Evolutionary conservation across 192 early-diverging fungal genomes (phyloP), one percentile per base, ranked within the genome.

Genomic region (Coemansia sp.): DNA sequence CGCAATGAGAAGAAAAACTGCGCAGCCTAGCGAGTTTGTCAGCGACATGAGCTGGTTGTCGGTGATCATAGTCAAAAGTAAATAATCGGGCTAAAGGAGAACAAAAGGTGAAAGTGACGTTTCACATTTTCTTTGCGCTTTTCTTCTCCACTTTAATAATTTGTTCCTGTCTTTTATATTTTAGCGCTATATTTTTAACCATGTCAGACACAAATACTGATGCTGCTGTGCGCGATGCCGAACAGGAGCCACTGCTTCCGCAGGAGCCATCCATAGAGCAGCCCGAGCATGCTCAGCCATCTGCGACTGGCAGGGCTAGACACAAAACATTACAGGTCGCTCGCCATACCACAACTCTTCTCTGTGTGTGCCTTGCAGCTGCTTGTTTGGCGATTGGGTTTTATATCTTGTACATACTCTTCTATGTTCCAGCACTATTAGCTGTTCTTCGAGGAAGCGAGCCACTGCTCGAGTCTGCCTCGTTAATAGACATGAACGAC

Each of bases 31-130:
- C 51, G 74, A 61, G 59, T 77, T 77, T 16, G 74, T 77, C 29
- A 77, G 59, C 9, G 61, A 37, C 74, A 77, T 77, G 31, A 77
- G 65, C 68, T 77, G 74, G 59, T 59, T 71, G 59, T 77, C 74
- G 21, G 74, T 71, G 49, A 77, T 76, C 74, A 76, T 76, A 17
- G 27, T 50, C 16, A 29, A 29, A 29, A 29, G 27, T 29, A 29
- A 29, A 29, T 29, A 29, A 29, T 29, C 6, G 27, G 4, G 27
- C 4, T 6, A 29, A 29, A 29, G 27, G 27, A 71, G 3, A 77
- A 61, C 19, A 64, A 47, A 56, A 65, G n/a, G 21, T 3, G 5
- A 27, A 3, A 26, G 17, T 47, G 21, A 23, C 23, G 19, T 61
- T 61, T 61, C n/a, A 19, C 10, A 19, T 35, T 45, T 45, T 14